These are phyloP conservation scores for Pyrenula aspistea DNA, from an alignment of 495 filamentous ascomycete species.

Conservation along the genomic window DNA sequence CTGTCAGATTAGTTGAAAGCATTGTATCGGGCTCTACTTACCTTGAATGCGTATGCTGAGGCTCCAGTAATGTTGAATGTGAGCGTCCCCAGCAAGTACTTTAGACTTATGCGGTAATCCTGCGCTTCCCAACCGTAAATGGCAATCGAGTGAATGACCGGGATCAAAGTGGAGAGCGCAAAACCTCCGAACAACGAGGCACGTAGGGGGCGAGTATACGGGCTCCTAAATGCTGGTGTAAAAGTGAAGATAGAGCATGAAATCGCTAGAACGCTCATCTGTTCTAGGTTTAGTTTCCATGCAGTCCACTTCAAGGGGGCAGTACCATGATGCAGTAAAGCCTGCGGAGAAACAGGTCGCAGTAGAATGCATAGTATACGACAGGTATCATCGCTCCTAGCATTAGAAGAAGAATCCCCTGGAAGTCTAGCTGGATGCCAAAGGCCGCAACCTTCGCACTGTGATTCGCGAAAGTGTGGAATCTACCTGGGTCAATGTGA, in stretches of 20 bases:
- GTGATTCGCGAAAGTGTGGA: constrained; percentile 39
- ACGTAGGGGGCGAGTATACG: too few species aligned
- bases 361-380: constrained; percentile 38
- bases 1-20: not conserved
- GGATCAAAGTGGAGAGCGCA: constrained; percentile 27
- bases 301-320: too few species aligned
- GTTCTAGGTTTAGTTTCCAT: too few species aligned
- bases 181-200: constrained; percentile 27
- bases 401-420: constrained; percentile 41
- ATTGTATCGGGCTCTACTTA: constrained; percentile 10
- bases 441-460: constrained; percentile 20
- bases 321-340: constrained; percentile 23
- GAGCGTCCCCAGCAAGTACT: constrained; percentile 25
- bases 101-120: constrained; percentile 27
- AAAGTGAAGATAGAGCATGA: constrained; percentile 8
- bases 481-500: constrained; percentile 15
- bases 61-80: constrained; percentile 28
- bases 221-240: not conserved
- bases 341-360: constrained; percentile 17
- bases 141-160: constrained; percentile 26
- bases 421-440: constrained; percentile 35
- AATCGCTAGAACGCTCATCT: too few species aligned
- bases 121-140: constrained; percentile 25
- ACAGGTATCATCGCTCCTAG: constrained; percentile 37
- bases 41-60: constrained; percentile 28